A percentile compares a stretch with the other conserved stretches of the same genome.
Evolutionary conservation across 2,329 filamentous ascomycete species (phyloP).

Genomic region (Fonsecaea multimorphosa): DNA sequence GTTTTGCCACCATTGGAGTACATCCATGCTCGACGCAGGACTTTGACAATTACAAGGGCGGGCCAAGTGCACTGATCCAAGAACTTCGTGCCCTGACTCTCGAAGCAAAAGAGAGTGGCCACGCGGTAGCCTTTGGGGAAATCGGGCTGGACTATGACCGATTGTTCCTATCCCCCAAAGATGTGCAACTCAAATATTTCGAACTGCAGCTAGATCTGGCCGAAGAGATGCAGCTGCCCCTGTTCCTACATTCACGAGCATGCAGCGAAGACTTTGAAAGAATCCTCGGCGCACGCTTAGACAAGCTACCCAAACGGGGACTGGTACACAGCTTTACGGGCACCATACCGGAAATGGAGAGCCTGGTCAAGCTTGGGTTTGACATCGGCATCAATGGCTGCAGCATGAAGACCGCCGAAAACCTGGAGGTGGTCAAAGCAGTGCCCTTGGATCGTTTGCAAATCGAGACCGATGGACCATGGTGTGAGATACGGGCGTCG

Average conservation of each 20-base stretch:
- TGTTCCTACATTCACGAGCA: slow-evolving; percentile 91
- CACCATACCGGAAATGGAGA: slow-evolving; percentile 79
- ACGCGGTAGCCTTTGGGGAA: slow-evolving; percentile 85
- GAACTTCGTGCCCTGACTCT: slow-evolving; percentile 70
- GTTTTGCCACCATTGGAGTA: slow-evolving; percentile 90
- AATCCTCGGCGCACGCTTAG: slow-evolving; percentile 68
- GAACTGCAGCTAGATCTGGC: slow-evolving; percentile 80
- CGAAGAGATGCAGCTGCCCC: slow-evolving; percentile 75
- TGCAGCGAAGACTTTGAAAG: slow-evolving; percentile 83
- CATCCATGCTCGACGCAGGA: slow-evolving; percentile 87
- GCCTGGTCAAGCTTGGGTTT: slow-evolving; percentile 78
- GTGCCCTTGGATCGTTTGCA: slow-evolving; percentile 82
- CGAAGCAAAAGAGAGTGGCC: slow-evolving; percentile 61
- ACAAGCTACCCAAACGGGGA: slow-evolving; percentile 73
- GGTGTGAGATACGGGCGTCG: slow-evolving; percentile 89
- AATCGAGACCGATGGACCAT: slow-evolving; percentile 96
- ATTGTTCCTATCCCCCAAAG: slow-evolving; percentile 78
- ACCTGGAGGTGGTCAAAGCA: slow-evolving; percentile 80
- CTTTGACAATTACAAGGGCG: slow-evolving; percentile 67
- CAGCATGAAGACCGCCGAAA: slow-evolving; percentile 92
- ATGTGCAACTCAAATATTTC: slow-evolving; percentile 84
- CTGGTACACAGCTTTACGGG: slow-evolving; percentile 97
- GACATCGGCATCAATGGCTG: slow-evolving; percentile 97
- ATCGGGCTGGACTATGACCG: slow-evolving; percentile 97
- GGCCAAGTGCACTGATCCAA: slow-evolving; percentile 54